A percentile compares a stretch with the other conserved stretches of the same genome.
phyloP scores from a whole-genome alignment of 1,139 yeast species.

The Debaryomycetaceae sp. region DNA sequence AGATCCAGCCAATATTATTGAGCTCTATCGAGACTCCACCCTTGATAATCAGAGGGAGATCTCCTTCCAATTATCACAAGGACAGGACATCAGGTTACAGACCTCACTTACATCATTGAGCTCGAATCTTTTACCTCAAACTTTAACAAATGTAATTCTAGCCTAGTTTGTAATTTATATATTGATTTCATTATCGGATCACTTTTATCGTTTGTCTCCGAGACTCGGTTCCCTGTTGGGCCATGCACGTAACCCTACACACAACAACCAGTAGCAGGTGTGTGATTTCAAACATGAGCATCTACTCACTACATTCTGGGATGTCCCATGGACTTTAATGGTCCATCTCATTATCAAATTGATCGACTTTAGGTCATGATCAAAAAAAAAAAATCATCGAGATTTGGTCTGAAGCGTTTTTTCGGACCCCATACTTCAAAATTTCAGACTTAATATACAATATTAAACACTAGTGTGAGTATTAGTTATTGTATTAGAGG shows the following conservation, averaged over 20 bases:
- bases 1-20: conserved; percentile 38
- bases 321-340: no score
- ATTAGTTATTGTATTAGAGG: no score
- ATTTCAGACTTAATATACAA: no score
- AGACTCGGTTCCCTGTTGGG: not conserved
- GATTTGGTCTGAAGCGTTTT: not conserved
- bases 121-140: not conserved
- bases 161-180: not conserved
- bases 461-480: no score
- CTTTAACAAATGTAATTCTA: not conserved
- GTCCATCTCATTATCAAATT: no score
- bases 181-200: not conserved
- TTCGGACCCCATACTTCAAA: conserved; percentile 6
- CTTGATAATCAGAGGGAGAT: conserved; percentile 62
- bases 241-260: not conserved
- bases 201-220: not conserved
- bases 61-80: conserved; percentile 59
- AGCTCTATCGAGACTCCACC: conserved; percentile 56
- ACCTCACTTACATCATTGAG: conserved; percentile 10
- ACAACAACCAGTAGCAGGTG: not conserved
- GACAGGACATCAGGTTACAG: conserved; percentile 40
- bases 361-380: not conserved
- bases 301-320: no score
- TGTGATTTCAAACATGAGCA: no score
- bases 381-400: conserved; percentile 2